A percentile compares a stretch with the other conserved stretches of the same genome.
phyloP scores from a whole-genome alignment of 2,329 filamentous ascomycete genomes.

The Diaporthe capsici region DNA sequence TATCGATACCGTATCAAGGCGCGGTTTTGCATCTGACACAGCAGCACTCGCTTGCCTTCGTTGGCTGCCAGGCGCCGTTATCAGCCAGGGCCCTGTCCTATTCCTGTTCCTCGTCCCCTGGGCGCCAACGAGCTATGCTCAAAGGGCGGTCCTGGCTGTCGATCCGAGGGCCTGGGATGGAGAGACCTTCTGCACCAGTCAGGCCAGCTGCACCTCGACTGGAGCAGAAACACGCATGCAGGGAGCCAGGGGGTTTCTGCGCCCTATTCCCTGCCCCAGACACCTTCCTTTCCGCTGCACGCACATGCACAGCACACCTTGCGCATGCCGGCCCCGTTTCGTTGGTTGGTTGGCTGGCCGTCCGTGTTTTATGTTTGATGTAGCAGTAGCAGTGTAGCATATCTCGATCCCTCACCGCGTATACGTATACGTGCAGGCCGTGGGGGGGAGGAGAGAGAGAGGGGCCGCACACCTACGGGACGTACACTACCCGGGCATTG shows the following conservation, averaged over 20 bases:
- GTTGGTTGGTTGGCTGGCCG: slow-evolving; percentile 5
- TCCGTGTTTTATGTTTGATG: slow-evolving; percentile 1
- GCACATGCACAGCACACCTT: slow-evolving; percentile 15
- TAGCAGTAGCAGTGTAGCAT: background rate
- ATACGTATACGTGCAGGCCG: background rate
- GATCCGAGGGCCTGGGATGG: slow-evolving; percentile 25
- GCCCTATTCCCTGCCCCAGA: background rate
- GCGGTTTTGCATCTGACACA: slow-evolving; percentile 23
- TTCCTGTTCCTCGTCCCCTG: background rate
- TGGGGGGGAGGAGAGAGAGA: background rate
- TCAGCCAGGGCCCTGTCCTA: slow-evolving; percentile 27
- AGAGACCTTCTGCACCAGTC: background rate
- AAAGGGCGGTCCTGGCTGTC: slow-evolving; percentile 34
- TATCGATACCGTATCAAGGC: slow-evolving; percentile 13
- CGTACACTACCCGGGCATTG: background rate
- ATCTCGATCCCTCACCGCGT: slow-evolving; percentile 5
- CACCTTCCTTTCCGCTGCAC: background rate
- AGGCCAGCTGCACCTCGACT: background rate
- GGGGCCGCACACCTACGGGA: background rate
- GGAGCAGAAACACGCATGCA: background rate
- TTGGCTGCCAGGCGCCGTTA: slow-evolving; percentile 35
- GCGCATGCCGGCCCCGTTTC: background rate
- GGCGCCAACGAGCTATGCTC: slow-evolving; percentile 8
- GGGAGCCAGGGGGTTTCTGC: background rate
- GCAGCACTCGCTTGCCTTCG: slow-evolving; percentile 4